Conservation (phyloP, 2,329 filamentous ascomycete species). For the Zymoseptoria crescenta region DNA sequence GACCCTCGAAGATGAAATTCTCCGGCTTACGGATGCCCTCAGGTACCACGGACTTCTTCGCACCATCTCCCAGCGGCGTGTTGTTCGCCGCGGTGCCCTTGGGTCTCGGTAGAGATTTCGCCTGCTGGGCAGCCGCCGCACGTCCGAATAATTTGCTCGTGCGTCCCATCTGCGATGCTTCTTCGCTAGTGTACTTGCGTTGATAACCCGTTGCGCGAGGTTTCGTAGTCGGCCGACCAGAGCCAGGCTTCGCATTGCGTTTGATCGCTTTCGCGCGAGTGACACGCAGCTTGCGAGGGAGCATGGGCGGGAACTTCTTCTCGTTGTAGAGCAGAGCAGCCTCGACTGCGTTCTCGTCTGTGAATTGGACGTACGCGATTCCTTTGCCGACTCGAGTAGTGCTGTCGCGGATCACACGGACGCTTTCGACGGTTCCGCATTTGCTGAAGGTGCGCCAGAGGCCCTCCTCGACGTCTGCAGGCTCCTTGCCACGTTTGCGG, state of each 20-base stretch:
- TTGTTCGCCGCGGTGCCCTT: slow-evolving; percentile 15
- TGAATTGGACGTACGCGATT: slow-evolving; percentile 94
- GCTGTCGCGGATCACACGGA: slow-evolving; percentile 82
- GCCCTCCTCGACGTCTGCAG: slow-evolving; percentile 86
- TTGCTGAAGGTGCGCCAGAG: slow-evolving; percentile 75
- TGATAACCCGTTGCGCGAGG: slow-evolving; percentile 45
- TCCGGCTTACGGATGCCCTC: slow-evolving; percentile 52
- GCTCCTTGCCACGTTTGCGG: slow-evolving; percentile 62
- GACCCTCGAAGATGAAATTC: slow-evolving; percentile 72
- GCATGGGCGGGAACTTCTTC: slow-evolving; percentile 88
- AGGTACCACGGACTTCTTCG: slow-evolving; percentile 3
- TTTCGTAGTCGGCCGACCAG: slow-evolving; percentile 23
- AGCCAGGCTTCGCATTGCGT: slow-evolving; percentile 38
- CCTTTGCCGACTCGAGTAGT: slow-evolving; percentile 92
- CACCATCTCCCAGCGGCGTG: slow-evolving; percentile 9
- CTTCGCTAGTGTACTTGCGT: slow-evolving; percentile 61
- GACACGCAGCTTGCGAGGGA: slow-evolving; percentile 82
- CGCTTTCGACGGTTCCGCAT: slow-evolving; percentile 80
- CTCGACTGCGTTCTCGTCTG: slow-evolving; percentile 81
- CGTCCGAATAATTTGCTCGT: slow-evolving; percentile 66
- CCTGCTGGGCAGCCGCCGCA: slow-evolving; percentile 49
- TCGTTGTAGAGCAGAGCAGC: slow-evolving; percentile 79
- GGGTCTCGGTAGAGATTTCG: slow-evolving; percentile 13
- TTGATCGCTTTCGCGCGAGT: slow-evolving; percentile 69
- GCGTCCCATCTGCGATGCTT: slow-evolving; percentile 65